Evolutionary conservation across 441 rosid species (phyloP), one percentile per base, ranked within the genome.

Genomic region (Daphne laureola): DNA sequence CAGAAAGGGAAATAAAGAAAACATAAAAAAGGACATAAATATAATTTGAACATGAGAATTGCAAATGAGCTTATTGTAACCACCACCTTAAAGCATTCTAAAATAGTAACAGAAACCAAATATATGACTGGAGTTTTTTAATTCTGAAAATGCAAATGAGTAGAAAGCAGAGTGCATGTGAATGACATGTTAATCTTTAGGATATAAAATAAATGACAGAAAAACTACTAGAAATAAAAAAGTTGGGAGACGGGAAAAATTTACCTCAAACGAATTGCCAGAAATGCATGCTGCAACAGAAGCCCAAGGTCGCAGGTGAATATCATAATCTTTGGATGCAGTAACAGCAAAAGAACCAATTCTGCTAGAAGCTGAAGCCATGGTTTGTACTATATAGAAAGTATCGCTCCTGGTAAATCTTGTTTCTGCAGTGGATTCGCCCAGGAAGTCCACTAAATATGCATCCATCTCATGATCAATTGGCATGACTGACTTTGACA

Each of bases 241-340:
- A 47, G 26, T 14, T 49, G 27, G 46, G 48, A 53, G 59, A 57
- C 57, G 16, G 56, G 43, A 23, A 61, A 51, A 68, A 46, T 62
- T 72, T 80, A 91, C 98, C 78, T 79, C 72, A 38, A 85, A 65
- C 59, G 72, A 65, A 73, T 67, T 73, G 61, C 80, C 82, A 26
- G 98, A 80, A 67, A 85, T 58, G 74, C 97, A 90, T 26, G 99
- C 99, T 42, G 99, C 99, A 68, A 87, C 79, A 14, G 99, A 87
- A 47, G 86, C 99, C 99, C 99, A 93, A 18, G 99, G 99, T 59
- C 87, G 75, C 62, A 93, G 74, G 51, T 93, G 95, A 60, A 93
- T 82, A 73, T 90, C 99, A 73, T 90, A 85, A 57, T 93, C 99
- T 78, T 79, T 82, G 65, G 90, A 83, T 49, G 90, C 99, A 66